Evolutionary conservation across 306 rosid species (phyloP), one percentile per base, ranked within the genome.

Genomic region (Vicia faba): DNA sequence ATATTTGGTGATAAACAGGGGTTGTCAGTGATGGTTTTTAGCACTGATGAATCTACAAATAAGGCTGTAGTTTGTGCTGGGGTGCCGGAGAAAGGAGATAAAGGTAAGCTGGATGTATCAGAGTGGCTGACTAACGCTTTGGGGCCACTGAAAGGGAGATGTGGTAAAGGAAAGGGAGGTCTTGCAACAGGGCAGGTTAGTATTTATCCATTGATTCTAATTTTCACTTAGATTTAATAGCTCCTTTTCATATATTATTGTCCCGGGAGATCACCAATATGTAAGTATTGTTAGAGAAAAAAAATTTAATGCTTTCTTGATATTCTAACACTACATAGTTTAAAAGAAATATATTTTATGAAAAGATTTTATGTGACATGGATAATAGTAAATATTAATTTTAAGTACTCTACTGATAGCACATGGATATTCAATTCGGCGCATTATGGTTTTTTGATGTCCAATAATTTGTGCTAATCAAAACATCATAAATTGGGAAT

Each of bases 171-270:
- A 61, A 93, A 90, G 74, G 86, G 87, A 46, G 99, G 99, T 66
- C 95, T 93, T 66, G 99, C 97, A 23, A 75, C 97, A 1, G 99
- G 99, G 73, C 99, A 93, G 99, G 99, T 93, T 71, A 53, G 86
- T 79, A 61, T 60, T 64, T 73, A 55, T 18, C 58, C 69, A 13
- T 51, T 14, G 9, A 11, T 63, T 57, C 7, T 16, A 45, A 33
- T 15, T 18, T 57, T 51, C 45, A n/a, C 43, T 12, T 20, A 8
- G 8, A 65, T 44, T 5, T 51, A 3, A 28, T n/a, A 2, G 14
- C 36, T 56, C 20, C 20, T 6, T 56, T 31, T 29, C 62, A 43
- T 43, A 51, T 51, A 50, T 13, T 57, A 15, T 31, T 57, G 63
- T 7, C 31, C 26, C 0, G 0, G 44, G 16, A 8, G 4, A 33